Base-by-base conservation (phyloP, 208 protist species). In the Borovskyia barvae region DNA sequence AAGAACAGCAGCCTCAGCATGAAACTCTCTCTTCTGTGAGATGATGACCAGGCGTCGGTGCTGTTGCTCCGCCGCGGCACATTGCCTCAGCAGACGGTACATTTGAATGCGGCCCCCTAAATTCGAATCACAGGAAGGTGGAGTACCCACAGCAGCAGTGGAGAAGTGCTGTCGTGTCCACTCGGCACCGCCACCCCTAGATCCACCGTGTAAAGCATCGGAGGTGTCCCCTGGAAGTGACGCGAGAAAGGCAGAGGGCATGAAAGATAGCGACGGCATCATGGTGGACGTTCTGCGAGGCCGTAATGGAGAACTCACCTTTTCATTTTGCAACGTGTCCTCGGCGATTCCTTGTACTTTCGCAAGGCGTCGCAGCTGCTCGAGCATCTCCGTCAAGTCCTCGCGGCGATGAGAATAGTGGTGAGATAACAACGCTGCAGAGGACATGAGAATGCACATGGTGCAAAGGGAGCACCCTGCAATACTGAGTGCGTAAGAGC, bases 401-500 rank as follows among this genome's bases (percentile, higher is more conserved):
- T 40, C 41, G 19, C 55, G 53, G 8, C 40, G 37, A 11, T 47
- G 42, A 0, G 41, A 29, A 20, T 28, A 43, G 26, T 4, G 20
- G 39, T 61, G 43, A 39, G 32, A 46, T 5, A 45, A 17, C 15
- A 69, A 43, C 29, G 72, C 24, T 0, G 40, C 15, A 3, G 22
- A 29, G 26, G 48, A 32, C 4, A 69, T 1, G 24, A 76, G 17
- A 11, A 63, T 4, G 45, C 52, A 48, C 6, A 75, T 2, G n/a
- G 30, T 6, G 24, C 36, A 36, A 2, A 84, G 42, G 9, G 69
- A 32, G 28, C 70, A 66, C 30, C 26, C 48, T 6, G 46, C 61
- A 7, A 83, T 53, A 22, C 75, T 59, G 5, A 79, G 20, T 12
- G 35, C 8, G 4, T 66, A 54, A 7, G 72, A 70, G 8, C 25